Conservation (phyloP, 2,329 filamentous ascomycete species). For the Diaporthe citri region DNA sequence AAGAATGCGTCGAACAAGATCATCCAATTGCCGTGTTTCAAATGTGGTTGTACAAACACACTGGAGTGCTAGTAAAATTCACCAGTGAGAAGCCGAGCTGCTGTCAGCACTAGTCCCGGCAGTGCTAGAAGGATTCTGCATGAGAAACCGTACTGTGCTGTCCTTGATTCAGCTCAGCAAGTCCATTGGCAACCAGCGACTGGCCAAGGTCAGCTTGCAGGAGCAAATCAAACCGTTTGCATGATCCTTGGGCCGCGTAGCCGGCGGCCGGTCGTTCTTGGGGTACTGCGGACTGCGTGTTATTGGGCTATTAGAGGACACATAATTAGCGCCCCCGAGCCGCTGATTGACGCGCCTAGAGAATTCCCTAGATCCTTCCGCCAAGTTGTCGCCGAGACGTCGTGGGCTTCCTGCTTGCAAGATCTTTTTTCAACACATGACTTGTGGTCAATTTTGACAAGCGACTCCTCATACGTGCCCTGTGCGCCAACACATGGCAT, state of each 20-base stretch:
- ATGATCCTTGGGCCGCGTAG: not conserved
- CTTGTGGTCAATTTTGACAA: too few species aligned
- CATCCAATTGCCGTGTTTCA: not conserved
- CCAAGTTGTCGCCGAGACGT: not conserved
- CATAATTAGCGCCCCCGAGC: not conserved
- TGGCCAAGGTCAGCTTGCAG: not conserved
- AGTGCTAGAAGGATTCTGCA: conserved; percentile 19
- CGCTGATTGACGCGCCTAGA: not conserved
- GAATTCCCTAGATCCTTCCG: not conserved
- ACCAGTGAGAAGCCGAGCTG: too few species aligned
- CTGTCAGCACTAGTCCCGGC: not conserved
- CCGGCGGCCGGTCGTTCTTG: not conserved
- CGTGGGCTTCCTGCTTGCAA: not conserved
- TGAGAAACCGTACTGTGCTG: not conserved
- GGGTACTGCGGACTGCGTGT: not conserved
- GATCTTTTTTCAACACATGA: too few species aligned
- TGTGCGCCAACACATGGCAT: too few species aligned
- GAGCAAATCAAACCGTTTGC: not conserved
- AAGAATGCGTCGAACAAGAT: not conserved
- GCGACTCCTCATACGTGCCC: too few species aligned
- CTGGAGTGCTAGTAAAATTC: not conserved
- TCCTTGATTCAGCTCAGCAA: not conserved
- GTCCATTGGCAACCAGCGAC: not conserved
- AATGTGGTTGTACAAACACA: not conserved
- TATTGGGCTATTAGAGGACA: not conserved